These are phyloP conservation scores for Metschnikowia henanensis DNA, from an alignment of 805 yeast species.

Conservation along the genomic window DNA sequence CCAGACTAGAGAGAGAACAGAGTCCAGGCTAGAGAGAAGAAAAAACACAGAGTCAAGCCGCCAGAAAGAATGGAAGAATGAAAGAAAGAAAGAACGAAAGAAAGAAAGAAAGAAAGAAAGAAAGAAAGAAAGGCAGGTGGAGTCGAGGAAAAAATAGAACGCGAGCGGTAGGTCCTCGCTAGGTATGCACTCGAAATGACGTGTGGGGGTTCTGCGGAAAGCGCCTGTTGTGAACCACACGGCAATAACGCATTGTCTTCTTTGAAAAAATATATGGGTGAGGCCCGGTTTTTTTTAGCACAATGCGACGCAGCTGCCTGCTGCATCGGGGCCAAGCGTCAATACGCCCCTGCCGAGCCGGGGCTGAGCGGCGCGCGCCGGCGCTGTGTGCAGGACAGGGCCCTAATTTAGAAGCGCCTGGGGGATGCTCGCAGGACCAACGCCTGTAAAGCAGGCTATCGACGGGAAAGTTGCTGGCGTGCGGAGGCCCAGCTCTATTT, in stretches of 20 bases:
- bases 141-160: too few relatives aligned
- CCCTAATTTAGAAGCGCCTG: not conserved
- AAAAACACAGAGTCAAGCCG: too few relatives aligned
- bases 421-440: not conserved
- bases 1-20: too few relatives aligned
- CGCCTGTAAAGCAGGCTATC: not conserved
- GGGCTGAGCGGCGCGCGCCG: not conserved
- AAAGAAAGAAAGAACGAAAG: too few relatives aligned
- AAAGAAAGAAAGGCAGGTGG: not conserved
- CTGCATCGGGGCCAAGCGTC: conserved; percentile 1
- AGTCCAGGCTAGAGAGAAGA: too few relatives aligned
- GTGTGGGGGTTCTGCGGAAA: not conserved
- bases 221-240: not conserved
- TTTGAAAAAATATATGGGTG: not conserved
- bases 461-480: not conserved
- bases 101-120: not conserved
- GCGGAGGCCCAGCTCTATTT: too few relatives aligned
- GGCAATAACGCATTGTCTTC: not conserved
- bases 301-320: not conserved
- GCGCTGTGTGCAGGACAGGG: not conserved
- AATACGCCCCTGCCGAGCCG: conserved; percentile 1
- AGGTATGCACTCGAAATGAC: not conserved
- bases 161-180: too few relatives aligned
- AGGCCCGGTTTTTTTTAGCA: conserved; percentile 5
- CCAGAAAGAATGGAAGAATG: too few relatives aligned